Evolutionary conservation across 306 rosid genomes (phyloP).

Genomic region (Lathyrus aphaca): DNA sequence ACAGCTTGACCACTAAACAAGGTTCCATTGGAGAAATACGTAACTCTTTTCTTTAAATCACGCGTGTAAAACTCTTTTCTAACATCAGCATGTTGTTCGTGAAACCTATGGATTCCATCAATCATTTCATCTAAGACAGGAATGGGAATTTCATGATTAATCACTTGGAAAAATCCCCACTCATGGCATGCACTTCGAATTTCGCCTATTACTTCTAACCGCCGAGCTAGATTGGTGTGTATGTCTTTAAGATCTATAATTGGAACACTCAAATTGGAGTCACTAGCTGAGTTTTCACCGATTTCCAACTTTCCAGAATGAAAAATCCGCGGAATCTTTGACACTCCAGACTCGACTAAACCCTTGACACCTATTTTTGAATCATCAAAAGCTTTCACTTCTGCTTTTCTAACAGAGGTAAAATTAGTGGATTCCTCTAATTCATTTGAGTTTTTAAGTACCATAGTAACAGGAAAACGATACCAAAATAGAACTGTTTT

Average conservation of each 20-base stretch:
- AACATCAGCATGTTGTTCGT: slow-evolving; percentile 6
- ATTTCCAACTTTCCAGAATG: not conserved
- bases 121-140: not conserved
- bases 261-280: not conserved
- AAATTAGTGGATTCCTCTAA: not conserved
- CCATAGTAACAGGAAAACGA: not conserved
- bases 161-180: not conserved
- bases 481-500: not conserved
- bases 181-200: slow-evolving; percentile 3
- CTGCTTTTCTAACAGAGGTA: not conserved
- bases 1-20: slow-evolving; percentile 44
- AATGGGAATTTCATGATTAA: not conserved
- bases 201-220: slow-evolving; percentile 40
- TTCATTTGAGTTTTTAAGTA: not conserved
- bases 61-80: slow-evolving; percentile 37
- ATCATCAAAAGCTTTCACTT: not conserved
- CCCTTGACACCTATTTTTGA: not conserved
- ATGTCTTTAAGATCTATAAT: not conserved
- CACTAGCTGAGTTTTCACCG: not conserved
- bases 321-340: not conserved
- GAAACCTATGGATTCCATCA: not conserved
- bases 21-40: slow-evolving; percentile 50
- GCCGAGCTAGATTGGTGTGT: not conserved
- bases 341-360: not conserved
- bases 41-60: slow-evolving; percentile 25